phyloP scores from a whole-genome alignment of 805 yeast species.

The Starmerella apis region DNA sequence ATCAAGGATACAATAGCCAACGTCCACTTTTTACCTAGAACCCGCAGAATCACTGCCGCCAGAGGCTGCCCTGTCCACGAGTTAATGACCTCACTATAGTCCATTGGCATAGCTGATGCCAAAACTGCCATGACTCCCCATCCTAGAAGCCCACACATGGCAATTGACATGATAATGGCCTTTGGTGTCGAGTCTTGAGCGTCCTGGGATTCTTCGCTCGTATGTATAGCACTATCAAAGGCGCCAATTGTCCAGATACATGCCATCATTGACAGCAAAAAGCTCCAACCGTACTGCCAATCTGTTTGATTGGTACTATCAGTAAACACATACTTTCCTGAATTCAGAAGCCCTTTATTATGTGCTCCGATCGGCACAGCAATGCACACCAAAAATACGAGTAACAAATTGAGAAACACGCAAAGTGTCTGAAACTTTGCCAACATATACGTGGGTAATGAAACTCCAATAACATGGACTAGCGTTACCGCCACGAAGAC shows the following conservation, averaged over 20 bases:
- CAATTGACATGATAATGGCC: constrained; percentile 52
- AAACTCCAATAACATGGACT: constrained; percentile 45
- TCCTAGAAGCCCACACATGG: constrained; percentile 51
- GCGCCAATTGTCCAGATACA: constrained; percentile 73
- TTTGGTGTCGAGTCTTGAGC: constrained; percentile 54
- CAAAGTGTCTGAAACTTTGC: constrained; percentile 54
- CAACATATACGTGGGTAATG: constrained; percentile 47
- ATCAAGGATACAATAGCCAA: constrained; percentile 50
- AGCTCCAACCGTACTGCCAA: constrained; percentile 55
- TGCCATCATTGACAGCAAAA: constrained; percentile 47
- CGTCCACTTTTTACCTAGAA: constrained; percentile 57
- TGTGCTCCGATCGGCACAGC: constrained; percentile 51
- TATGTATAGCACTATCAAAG: constrained; percentile 61
- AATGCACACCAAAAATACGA: constrained; percentile 48
- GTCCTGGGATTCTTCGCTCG: constrained; percentile 58
- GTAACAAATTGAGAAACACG: constrained; percentile 42
- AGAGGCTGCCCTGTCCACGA: constrained; percentile 45
- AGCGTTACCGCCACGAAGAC: constrained; percentile 54
- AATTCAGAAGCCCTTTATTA: constrained; percentile 34
- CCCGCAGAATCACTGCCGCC: constrained; percentile 53
- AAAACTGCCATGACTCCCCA: constrained; percentile 45
- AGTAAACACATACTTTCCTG: constrained; percentile 48
- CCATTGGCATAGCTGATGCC: constrained; percentile 39
- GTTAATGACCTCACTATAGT: constrained; percentile 37
- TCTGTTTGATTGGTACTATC: constrained; percentile 41